Evolutionary conservation across 441 rosid species (phyloP), one percentile per base, ranked within the genome.

Genomic region (Lepidium campestre): DNA sequence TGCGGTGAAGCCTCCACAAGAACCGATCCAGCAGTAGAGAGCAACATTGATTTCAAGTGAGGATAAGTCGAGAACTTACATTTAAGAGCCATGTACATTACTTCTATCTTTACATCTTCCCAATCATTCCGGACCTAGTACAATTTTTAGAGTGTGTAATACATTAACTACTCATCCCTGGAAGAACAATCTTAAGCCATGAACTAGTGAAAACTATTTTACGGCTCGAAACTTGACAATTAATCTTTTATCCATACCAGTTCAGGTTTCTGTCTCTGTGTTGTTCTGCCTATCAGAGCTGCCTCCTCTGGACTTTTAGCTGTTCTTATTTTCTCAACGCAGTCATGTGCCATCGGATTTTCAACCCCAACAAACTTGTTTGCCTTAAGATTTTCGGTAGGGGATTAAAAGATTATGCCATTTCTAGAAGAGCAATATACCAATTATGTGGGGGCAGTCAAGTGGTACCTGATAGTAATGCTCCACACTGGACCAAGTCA

Each of bases 1-100:
- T 90, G 96, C 1, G 96, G 98, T 29, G 96, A 90, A 54, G 98
- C 94, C 82, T 93, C 96, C 18, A 90, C 96, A 2, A 93, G 86
- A 46, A 84, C 85, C 0, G 91, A 88, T 25, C 97, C 97, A 53
- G 78, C 85, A 4, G 97, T 88, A 3, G 92, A 85, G 10, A 85
- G 84, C 77, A 93, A 79, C 87, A 84, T 82, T 9, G 83, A 80
- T 29, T 90, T 87, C 81, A 90, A 74, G 72, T 90, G 92, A 70
- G 97, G 91, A 73, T 93, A 93, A 29, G 79, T 83, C 0, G 96
- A 90, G 72, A 93, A 90, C 77, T 93, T 90, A 82, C 94, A 82
- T 76, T 81, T 93, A 58, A 93, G 55, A 59, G 90, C 97, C 73
- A 40, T 74, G 72, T 83, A 86, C 98, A 90, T 88, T 11, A 84